These are phyloP conservation scores for Cichorium intybus DNA, from an alignment of 140 eudicot genomes.

Conservation along the genomic window DNA sequence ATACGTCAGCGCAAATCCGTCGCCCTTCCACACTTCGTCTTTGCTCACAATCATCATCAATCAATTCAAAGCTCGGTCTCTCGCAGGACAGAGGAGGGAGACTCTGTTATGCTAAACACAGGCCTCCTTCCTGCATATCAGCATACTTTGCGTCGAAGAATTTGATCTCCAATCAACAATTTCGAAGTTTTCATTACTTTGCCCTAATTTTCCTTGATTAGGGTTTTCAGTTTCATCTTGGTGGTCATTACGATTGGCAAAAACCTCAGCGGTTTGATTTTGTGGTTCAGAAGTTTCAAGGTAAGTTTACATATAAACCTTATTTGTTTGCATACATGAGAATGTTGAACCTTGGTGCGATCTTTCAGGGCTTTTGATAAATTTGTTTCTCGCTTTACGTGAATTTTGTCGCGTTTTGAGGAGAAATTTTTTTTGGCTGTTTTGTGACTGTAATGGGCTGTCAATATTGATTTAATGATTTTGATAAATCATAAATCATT, in stretches of 20 bases:
- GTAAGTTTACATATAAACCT: constrained; percentile 17
- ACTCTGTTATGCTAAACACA: not conserved
- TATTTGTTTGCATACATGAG: not conserved
- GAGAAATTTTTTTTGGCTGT: constrained; percentile 7
- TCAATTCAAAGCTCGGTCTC: constrained; percentile 15
- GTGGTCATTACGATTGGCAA: constrained; percentile 7
- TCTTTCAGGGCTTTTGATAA: not conserved
- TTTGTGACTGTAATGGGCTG: constrained; percentile 6
- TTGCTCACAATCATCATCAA: constrained; percentile 7
- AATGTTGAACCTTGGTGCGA: constrained; percentile 11
- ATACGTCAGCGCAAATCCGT: constrained; percentile 26
- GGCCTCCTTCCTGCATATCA: not conserved
- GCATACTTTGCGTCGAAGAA: constrained; percentile 1
- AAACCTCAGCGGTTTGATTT: not conserved
- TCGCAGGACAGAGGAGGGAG: constrained; percentile 12
- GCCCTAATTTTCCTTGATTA: constrained; percentile 19
- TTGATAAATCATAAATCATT: not conserved
- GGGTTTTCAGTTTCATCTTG: constrained; percentile 12
- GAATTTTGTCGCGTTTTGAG: not conserved
- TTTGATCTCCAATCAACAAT: constrained; percentile 9
- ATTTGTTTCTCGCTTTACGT: not conserved
- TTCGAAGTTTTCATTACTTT: not conserved
- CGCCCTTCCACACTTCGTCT: constrained; percentile 2
- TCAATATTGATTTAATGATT: not conserved
- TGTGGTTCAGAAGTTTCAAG: constrained; percentile 6